A percentile compares a stretch with the other conserved stretches of the same genome.
Evolutionary conservation across 106 monocot species (phyloP).

Genomic region (Amphibolis antarctica): DNA sequence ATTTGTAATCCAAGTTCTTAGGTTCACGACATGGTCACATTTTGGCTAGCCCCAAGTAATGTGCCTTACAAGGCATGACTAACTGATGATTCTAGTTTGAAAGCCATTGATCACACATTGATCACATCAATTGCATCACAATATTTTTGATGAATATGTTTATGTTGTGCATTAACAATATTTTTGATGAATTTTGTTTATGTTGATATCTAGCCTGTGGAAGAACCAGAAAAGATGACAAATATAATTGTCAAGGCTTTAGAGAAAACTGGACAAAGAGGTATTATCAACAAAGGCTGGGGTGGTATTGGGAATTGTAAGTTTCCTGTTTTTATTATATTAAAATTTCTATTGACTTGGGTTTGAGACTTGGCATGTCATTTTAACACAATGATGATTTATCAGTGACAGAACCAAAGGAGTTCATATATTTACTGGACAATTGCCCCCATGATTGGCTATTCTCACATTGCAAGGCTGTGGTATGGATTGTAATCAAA

Average conservation of each 20-base stretch:
- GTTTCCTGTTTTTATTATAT: slow-evolving; percentile 3
- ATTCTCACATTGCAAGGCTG: slow-evolving; percentile 89
- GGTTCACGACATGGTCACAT: too few relatives aligned
- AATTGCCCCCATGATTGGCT: slow-evolving; percentile 98
- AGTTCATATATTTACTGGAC: slow-evolving; percentile 78
- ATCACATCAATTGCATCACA: not conserved
- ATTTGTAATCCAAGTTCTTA: too few relatives aligned
- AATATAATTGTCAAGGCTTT: slow-evolving; percentile 26
- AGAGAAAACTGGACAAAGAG: slow-evolving; percentile 24
- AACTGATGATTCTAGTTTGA: not conserved
- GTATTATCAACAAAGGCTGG: slow-evolving; percentile 64
- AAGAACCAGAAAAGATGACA: slow-evolving; percentile 36
- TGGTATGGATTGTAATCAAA: slow-evolving; percentile 41
- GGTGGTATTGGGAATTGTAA: slow-evolving; percentile 90
- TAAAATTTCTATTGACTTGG: not conserved
- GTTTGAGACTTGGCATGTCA: not conserved
- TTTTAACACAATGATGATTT: slow-evolving; percentile 8
- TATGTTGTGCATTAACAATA: not conserved
- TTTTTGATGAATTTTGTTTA: not conserved
- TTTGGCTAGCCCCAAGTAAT: not conserved
- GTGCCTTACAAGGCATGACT: not conserved
- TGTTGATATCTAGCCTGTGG: slow-evolving; percentile 22
- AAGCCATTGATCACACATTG: not conserved
- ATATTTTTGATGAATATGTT: too few relatives aligned
- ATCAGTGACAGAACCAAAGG: slow-evolving; percentile 71